Evolutionary conservation across 2,329 filamentous ascomycete species (phyloP).

Genomic region (Claviceps sp.): DNA sequence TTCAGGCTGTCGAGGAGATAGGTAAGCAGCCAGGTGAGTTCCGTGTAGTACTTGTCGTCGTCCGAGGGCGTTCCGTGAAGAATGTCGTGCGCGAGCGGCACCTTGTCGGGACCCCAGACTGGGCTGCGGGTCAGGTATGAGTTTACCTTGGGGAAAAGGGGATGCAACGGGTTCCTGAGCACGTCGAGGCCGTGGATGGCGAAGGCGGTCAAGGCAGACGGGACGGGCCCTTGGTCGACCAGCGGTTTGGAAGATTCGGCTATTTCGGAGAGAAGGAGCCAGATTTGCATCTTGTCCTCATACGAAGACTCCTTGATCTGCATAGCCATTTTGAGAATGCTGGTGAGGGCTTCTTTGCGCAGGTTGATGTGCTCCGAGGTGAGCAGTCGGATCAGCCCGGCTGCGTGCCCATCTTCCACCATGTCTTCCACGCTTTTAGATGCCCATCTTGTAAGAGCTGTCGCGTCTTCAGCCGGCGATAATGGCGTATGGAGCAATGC

Average conservation of each 20-base stretch:
- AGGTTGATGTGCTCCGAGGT: conserved; percentile 63
- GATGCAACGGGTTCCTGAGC: conserved; percentile 63
- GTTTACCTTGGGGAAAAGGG: conserved; percentile 78
- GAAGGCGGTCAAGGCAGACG: conserved; percentile 65
- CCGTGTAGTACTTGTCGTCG: conserved; percentile 59
- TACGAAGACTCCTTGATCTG: conserved; percentile 56
- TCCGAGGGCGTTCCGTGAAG: conserved; percentile 53
- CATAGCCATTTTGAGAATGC: conserved; percentile 50
- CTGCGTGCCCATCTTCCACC: conserved; percentile 62
- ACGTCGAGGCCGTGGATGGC: conserved; percentile 57
- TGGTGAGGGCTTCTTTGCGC: conserved; percentile 61
- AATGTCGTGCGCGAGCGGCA: conserved; percentile 55
- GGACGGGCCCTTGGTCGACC: conserved; percentile 45
- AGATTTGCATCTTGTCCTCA: conserved; percentile 63
- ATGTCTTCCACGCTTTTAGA: conserved; percentile 67
- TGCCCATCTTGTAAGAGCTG: conserved; percentile 50
- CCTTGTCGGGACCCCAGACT: conserved; percentile 58
- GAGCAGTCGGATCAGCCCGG: conserved; percentile 59
- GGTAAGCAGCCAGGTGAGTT: conserved; percentile 60
- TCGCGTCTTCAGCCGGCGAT: conserved; percentile 33
- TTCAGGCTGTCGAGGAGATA: conserved; percentile 57
- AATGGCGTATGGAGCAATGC: conserved; percentile 38
- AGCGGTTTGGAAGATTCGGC: conserved; percentile 54
- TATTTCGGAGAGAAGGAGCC: conserved; percentile 67
- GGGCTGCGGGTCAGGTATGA: conserved; percentile 68